Evolutionary conservation across 2,329 filamentous ascomycete species (phyloP).

Genomic region (Apiospora kogelbergensis): DNA sequence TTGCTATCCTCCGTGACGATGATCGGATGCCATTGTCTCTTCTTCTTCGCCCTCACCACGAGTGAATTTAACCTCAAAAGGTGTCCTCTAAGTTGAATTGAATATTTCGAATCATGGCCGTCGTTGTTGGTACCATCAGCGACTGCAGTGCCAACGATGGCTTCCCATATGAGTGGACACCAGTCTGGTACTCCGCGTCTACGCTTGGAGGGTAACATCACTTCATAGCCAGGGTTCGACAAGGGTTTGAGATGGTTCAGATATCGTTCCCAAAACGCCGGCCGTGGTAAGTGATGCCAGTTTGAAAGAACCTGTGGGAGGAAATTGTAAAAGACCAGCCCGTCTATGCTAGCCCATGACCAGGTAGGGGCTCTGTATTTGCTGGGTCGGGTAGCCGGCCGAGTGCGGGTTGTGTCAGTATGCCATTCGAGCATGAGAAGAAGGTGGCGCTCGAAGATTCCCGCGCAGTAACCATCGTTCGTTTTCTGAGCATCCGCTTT

Average conservation of each 20-base stretch:
- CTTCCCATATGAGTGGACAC: neutral
- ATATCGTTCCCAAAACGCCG: neutral
- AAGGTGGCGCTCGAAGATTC: neutral
- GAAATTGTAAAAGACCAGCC: conserved; percentile 6
- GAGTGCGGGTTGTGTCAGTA: neutral
- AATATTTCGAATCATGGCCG: neutral
- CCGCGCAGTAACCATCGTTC: neutral
- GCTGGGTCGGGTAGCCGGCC: neutral
- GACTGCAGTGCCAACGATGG: neutral
- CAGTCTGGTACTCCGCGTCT: no score
- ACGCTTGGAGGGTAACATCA: neutral
- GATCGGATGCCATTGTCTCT: neutral
- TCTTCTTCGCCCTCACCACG: neutral
- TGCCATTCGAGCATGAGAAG: conserved; percentile 3
- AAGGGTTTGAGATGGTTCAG: no score
- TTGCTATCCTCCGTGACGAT: neutral
- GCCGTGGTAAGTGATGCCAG: neutral
- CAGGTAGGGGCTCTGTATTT: conserved; percentile 6
- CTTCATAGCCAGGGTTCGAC: neutral
- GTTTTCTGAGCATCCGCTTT: neutral
- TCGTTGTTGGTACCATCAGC: neutral
- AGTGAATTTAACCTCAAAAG: neutral
- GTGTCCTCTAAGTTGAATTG: neutral
- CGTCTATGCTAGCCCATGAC: conserved; percentile 12
- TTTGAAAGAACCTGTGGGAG: neutral